phyloP scores from a whole-genome alignment of 805 yeast genomes.

The Zygotorulaspora danielsina region DNA sequence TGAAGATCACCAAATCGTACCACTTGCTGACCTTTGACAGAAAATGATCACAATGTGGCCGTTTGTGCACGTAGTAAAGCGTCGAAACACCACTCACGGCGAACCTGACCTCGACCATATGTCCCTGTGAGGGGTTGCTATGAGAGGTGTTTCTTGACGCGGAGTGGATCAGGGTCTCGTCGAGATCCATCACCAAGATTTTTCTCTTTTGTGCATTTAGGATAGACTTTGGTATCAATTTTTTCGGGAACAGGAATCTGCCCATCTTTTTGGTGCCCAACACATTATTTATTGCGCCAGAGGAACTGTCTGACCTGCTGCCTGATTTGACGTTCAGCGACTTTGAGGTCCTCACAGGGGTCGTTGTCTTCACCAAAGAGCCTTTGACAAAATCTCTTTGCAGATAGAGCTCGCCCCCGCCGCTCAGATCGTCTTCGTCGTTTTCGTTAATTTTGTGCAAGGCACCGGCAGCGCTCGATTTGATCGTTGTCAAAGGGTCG shows the following conservation, averaged over 20 bases:
- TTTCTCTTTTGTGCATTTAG: slow-evolving; percentile 38
- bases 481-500: no score
- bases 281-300: slow-evolving; percentile 5
- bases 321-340: slow-evolving; percentile 9
- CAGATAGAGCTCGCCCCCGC: slow-evolving; percentile 29
- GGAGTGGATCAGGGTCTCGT: slow-evolving; percentile 92
- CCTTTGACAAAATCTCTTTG: slow-evolving; percentile 34
- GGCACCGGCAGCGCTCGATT: background rate
- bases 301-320: slow-evolving; percentile 10
- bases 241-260: slow-evolving; percentile 41
- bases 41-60: slow-evolving; percentile 89
- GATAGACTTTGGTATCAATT: slow-evolving; percentile 39
- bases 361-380: slow-evolving; percentile 24
- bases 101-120: slow-evolving; percentile 78
- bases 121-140: slow-evolving; percentile 39
- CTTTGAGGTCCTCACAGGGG: slow-evolving; percentile 21
- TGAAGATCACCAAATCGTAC: slow-evolving; percentile 87
- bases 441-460: slow-evolving; percentile 9
- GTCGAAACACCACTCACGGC: slow-evolving; percentile 59
- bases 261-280: slow-evolving; percentile 38
- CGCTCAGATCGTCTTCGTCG: slow-evolving; percentile 28
- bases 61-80: slow-evolving; percentile 81
- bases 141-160: slow-evolving; percentile 53
- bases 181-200: slow-evolving; percentile 82
- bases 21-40: slow-evolving; percentile 72